These are phyloP conservation scores for Malus domestica DNA, from an alignment of 306 rosid species.

Conservation along the genomic window ASM211411v1 NC_041794.1:36596001-36596500, in stretches of 20 bases:
- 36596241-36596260: background rate
- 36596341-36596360: background rate
- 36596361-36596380: background rate
- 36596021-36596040: background rate
- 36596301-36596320: background rate
- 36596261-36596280: background rate
- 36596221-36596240: background rate
- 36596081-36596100: background rate
- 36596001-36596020: background rate
- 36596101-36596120: conserved; percentile 11
- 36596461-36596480: background rate
- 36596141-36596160: background rate
- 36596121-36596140: background rate
- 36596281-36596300: background rate
- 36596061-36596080: background rate
- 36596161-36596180: background rate
- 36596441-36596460: background rate
- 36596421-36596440: background rate
- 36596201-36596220: background rate
- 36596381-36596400: background rate
- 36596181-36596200: background rate
- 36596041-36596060: background rate
- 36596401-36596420: background rate
- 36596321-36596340: background rate
- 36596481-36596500: background rate